Conservation (phyloP, 768 basidiomycete species). For the Cystofilobasidium macerans region DNA sequence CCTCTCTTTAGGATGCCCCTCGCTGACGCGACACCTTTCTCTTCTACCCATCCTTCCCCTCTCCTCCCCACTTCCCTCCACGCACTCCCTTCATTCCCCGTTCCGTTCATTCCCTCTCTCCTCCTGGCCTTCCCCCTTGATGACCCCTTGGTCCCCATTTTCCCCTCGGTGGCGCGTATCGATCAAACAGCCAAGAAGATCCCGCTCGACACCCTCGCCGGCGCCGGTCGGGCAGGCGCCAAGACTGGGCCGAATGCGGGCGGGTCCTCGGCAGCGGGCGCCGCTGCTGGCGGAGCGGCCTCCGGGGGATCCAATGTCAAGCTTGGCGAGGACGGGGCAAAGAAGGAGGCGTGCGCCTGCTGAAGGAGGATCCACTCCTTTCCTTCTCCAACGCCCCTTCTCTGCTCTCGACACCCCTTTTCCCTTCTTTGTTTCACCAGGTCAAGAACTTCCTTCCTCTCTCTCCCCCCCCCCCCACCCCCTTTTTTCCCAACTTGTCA, state of each 20-base stretch:
- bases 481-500: too few species aligned
- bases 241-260: too few species aligned
- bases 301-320: slow-evolving; percentile 31
- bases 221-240: slow-evolving; percentile 75
- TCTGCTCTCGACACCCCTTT: background rate
- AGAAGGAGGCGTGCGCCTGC: slow-evolving; percentile 37
- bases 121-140: too few species aligned
- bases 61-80: background rate
- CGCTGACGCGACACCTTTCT: too few species aligned
- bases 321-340: slow-evolving; percentile 35
- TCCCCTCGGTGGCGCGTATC: too few species aligned
- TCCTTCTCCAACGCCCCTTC: background rate
- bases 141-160: too few species aligned
- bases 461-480: too few species aligned
- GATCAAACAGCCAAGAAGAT: slow-evolving; percentile 57
- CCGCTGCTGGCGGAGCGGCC: slow-evolving; percentile 25
- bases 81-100: background rate
- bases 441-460: too few species aligned
- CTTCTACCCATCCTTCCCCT: too few species aligned
- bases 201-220: slow-evolving; percentile 62
- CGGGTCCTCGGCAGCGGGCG: slow-evolving; percentile 43
- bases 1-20: too few species aligned
- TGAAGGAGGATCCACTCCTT: slow-evolving; percentile 3
- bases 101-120: background rate
- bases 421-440: too few species aligned